Evolutionary conservation across 306 rosid species (phyloP).

Genomic region (Hippophae tibetana): DNA sequence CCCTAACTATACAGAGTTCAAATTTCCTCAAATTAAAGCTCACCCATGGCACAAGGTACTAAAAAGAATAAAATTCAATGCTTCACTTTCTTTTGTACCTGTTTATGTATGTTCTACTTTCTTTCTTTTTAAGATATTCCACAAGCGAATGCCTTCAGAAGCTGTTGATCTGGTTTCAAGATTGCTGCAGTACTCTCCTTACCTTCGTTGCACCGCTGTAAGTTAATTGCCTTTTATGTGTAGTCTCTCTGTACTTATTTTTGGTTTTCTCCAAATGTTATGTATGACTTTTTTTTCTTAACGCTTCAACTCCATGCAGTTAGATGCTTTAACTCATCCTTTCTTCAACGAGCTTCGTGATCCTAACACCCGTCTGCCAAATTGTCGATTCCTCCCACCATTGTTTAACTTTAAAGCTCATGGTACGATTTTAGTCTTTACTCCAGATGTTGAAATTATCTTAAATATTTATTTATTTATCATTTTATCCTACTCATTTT

Average conservation of each 20-base stretch:
- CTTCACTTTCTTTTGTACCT: not conserved
- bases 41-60: conserved; percentile 99
- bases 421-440: no score
- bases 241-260: no score
- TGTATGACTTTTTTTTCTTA: no score
- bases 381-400: no score
- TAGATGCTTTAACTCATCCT: no score
- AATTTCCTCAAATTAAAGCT: conserved; percentile 96
- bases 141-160: conserved; percentile 97
- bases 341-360: no score
- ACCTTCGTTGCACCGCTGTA: conserved; percentile 86
- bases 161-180: conserved; percentile 97
- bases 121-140: conserved; percentile 54
- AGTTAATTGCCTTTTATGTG: conserved; percentile 20
- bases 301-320: no score
- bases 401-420: no score
- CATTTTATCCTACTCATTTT: not conserved
- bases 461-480: no score
- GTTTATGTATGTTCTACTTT: conserved; percentile 6
- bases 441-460: no score
- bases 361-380: no score
- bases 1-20: conserved; percentile 94
- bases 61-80: conserved; percentile 2
- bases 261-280: no score
- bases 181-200: conserved; percentile 87